Conservation (phyloP, 306 rosid genomes). For the Canavalia gladiata region DNA sequence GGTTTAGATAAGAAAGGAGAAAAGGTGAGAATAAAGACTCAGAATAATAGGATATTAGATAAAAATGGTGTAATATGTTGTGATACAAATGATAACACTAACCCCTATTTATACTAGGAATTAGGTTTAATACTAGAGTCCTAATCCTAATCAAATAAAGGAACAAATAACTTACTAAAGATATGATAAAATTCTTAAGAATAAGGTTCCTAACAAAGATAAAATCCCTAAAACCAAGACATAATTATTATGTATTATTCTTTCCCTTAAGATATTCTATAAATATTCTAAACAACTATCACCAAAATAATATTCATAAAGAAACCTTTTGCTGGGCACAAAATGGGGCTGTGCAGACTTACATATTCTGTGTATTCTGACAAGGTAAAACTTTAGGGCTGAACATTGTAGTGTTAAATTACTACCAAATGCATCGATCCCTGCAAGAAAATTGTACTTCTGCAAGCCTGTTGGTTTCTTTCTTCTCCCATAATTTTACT, state of each 20-base stretch:
- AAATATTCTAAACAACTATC: neutral
- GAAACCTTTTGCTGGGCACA: neutral
- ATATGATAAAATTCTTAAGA: slow-evolving; percentile 1
- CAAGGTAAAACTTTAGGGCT: neutral
- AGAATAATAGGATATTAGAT: neutral
- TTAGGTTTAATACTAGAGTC: neutral
- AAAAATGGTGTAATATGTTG: neutral
- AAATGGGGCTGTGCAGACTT: neutral
- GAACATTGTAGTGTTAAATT: neutral
- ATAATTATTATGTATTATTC: neutral
- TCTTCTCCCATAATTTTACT: neutral
- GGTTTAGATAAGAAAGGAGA: neutral
- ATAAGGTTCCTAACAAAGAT: neutral
- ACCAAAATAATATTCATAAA: neutral
- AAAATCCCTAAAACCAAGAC: neutral
- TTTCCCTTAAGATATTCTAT: slow-evolving; percentile 1
- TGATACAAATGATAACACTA: neutral
- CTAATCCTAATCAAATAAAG: neutral
- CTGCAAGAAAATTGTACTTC: neutral
- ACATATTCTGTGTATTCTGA: slow-evolving; percentile 2
- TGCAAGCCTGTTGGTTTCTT: neutral
- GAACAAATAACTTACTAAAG: neutral
- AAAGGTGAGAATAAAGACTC: neutral
- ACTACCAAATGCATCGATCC: slow-evolving; percentile 9
- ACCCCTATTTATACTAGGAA: neutral